A percentile compares a stretch with the other conserved stretches of the same genome.
These are phyloP conservation scores for Mycena epipterygia DNA, from an alignment of 768 basidiomycete species.

Conservation along the genomic window DNA sequence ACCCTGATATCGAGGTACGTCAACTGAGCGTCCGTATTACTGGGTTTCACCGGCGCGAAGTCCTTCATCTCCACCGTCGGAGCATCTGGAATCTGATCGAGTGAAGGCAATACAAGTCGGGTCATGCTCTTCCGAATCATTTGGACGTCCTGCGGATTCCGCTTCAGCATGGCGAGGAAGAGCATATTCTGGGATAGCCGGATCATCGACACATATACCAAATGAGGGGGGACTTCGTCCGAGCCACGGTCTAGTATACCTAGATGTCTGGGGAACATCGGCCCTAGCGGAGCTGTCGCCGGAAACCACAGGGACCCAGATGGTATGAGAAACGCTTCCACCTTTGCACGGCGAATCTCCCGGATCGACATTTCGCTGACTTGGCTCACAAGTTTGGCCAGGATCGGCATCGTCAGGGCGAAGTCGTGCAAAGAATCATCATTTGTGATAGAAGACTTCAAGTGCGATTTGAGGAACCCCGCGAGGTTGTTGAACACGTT, in stretches of 20 bases:
- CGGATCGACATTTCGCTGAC: conserved; percentile 81
- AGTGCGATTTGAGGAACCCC: conserved; percentile 70
- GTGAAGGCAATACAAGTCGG: conserved; percentile 69
- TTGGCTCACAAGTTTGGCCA: conserved; percentile 71
- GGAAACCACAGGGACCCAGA: conserved; percentile 81
- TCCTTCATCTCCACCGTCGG: conserved; percentile 57
- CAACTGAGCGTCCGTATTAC: not conserved
- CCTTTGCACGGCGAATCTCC: conserved; percentile 79
- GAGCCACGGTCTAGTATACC: conserved; percentile 51
- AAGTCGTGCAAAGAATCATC: conserved; percentile 64
- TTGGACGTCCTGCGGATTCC: conserved; percentile 77
- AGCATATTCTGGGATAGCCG: conserved; percentile 80
- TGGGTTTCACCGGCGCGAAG: conserved; percentile 58
- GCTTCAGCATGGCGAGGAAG: conserved; percentile 73
- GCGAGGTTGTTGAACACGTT: conserved; percentile 78
- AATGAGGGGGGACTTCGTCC: conserved; percentile 53
- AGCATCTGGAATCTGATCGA: conserved; percentile 42
- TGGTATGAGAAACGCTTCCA: conserved; percentile 77
- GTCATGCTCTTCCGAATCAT: conserved; percentile 75
- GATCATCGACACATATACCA: conserved; percentile 72
- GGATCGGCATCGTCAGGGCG: conserved; percentile 67
- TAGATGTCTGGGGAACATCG: conserved; percentile 72
- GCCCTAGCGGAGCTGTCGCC: conserved; percentile 62
- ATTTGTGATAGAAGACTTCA: conserved; percentile 57
- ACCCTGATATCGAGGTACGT: conserved; percentile 41